These are phyloP conservation scores for Brassica nigra DNA, from an alignment of 345 rosid species.

Conservation along the genomic window DNA sequence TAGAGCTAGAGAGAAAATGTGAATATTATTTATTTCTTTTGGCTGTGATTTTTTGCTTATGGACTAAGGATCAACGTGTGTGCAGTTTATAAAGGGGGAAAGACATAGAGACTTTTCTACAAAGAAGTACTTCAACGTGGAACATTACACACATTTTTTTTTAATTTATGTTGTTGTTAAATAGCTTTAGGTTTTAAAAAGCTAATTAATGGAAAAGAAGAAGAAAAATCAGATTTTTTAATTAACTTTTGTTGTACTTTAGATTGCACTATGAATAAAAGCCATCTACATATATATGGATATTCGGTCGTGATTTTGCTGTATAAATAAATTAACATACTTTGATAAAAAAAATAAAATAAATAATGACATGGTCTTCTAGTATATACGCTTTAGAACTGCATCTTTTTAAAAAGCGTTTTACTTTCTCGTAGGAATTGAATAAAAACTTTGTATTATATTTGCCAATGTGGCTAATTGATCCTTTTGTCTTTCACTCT, in stretches of 20 bases:
- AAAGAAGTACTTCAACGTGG: slow-evolving; percentile 34
- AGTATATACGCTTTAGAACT: slow-evolving; percentile 38
- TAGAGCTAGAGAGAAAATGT: slow-evolving; percentile 24
- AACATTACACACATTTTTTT: slow-evolving; percentile 20
- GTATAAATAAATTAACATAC: slow-evolving; percentile 1
- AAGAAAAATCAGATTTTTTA: slow-evolving; percentile 8
- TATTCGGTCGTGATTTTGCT: slow-evolving; percentile 29
- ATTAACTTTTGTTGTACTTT: slow-evolving; percentile 40
- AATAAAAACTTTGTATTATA: slow-evolving; percentile 16
- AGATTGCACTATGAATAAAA: slow-evolving; percentile 40
- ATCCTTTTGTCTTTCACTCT: slow-evolving; percentile 20
- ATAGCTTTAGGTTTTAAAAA: slow-evolving; percentile 24
- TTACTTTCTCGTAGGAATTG: neutral
- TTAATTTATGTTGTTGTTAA: neutral
- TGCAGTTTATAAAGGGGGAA: slow-evolving; percentile 41
- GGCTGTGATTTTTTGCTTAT: slow-evolving; percentile 36
- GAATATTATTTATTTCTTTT: neutral
- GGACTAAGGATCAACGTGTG: slow-evolving; percentile 29
- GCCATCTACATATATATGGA: slow-evolving; percentile 36
- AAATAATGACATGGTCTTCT: slow-evolving; percentile 34
- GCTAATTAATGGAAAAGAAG: slow-evolving; percentile 20
- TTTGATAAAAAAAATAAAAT: too few species aligned
- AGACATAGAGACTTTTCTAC: slow-evolving; percentile 10
- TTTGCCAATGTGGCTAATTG: slow-evolving; percentile 19
- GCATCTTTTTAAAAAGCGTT: slow-evolving; percentile 6